Evolutionary conservation across 208 protist species (phyloP), one percentile per base, ranked within the genome.

Genomic region (Trypanosoma avium): DNA sequence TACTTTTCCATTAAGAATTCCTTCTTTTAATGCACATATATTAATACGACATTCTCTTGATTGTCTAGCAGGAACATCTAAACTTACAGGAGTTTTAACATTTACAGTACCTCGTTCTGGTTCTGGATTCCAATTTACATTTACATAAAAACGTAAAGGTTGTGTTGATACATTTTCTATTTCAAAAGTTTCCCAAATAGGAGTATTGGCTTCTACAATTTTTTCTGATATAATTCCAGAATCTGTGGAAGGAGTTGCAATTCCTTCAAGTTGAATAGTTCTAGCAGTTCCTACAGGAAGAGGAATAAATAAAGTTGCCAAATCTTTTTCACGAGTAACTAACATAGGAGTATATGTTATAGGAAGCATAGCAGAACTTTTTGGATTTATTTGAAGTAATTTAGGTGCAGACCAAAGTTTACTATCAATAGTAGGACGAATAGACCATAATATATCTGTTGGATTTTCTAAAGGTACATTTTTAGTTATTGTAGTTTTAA

Each of bases 231-330:
- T 67, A 13, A 85, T 69, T 9, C 58, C 69, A 0, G 84, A 72
- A 15, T 88, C 79, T 17, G 75, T 79, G 0, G 88, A 43, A 3
- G 66, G 50, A 12, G 82, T 77, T 0, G 92, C 77, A 1, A 29
- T 60, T 33, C 94, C 94, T 50, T 94, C 88, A 27, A 97, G 77
- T 19, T 69, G 73, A 68, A 92, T 95, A 9, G 87, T 79, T 12
- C 92, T 53, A 1, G 87, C 96, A 9, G 75, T 73, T 56, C 97
- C 97, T 48, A 97, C 84, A 0, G 96, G 94, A 30, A 95, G 77
- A 53, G 97, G 92, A 22, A 99, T 79, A 73, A 98, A 98, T 0
- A 98, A 67, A 17, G 65, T 92, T 19, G 82, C 97, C 3, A 45
- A 29, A 69, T 98, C 93, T 17, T 62, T 54, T 12, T 26, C 57